Base-by-base conservation (phyloP, 768 basidiomycete species). In the Lyophyllum decastes region DNA sequence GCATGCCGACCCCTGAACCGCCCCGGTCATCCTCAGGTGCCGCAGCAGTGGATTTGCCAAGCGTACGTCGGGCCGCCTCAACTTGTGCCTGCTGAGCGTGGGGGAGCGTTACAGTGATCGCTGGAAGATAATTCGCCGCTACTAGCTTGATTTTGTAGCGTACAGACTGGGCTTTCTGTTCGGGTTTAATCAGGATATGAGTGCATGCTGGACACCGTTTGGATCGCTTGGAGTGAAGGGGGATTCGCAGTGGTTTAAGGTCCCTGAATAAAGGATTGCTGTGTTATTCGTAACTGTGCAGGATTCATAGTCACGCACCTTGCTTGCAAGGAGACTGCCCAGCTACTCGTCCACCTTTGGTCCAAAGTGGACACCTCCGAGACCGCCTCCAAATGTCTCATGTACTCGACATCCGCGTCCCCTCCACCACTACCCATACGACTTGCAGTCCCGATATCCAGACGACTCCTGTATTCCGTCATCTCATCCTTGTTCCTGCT, bases 121-220 rank as follows among this genome's bases (percentile, higher is more conserved):
- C 84, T 0, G 97, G 97, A 16, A 99, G 79, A 73, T 98, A 98
- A 70, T 91, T 96, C 26, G 92, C 86, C 0, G 96, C 97, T 55
- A 96, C 92, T 50, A 98, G 87, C 73, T 98, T 98, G 74, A 99
- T 98, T 75, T 98, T 98, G 81, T 89, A 98, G 17, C 94, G 86
- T 35, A 92, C 89, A 17, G 92, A 94, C 64, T 94, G 93, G 0
- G 95, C 90, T 69, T 99, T 99, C 68, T 95, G 91, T 70, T 99
- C 97, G 3, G 97, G 97, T 70, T 98, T 97, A 74, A 98, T 97
- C 61, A 99, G 84, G 64, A 98, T 97, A 72, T 98, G 96, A 17
- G 92, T 88, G 70, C 97, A 99, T 2, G 81, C 82, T 14, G 94
- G 89, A 75, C 97, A 99, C 4, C 97, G 92, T 73, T 98, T 98